Conservation (phyloP, 805 yeast genomes). For the Wickerhamomyces alni region DNA sequence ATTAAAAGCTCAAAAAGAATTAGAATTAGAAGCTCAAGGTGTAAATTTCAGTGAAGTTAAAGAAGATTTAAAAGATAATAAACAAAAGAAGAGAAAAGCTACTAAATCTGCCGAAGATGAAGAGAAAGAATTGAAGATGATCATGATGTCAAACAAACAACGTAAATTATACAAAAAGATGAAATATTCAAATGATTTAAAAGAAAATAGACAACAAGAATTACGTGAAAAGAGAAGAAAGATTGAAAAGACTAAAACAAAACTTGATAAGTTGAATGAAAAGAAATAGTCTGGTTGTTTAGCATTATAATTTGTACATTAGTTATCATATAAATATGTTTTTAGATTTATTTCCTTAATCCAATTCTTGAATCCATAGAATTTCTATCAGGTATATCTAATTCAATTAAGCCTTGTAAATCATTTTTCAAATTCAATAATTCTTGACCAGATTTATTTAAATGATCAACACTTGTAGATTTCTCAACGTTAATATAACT, state of each 20-base stretch:
- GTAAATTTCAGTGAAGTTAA: conserved; percentile 61
- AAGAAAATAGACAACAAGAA: conserved; percentile 67
- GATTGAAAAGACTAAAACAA: conserved; percentile 45
- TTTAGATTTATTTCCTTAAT: neutral
- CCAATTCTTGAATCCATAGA: conserved; percentile 71
- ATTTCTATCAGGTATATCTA: conserved; percentile 72
- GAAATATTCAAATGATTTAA: conserved; percentile 85
- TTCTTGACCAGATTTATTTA: conserved; percentile 59
- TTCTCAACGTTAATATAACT: conserved; percentile 66
- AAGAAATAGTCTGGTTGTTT: conserved; percentile 1
- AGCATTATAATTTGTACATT: neutral
- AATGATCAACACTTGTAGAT: conserved; percentile 68
- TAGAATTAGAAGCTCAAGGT: conserved; percentile 89
- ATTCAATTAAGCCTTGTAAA: conserved; percentile 58
- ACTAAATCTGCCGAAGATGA: conserved; percentile 45
- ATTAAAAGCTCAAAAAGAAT: conserved; percentile 64
- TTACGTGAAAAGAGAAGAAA: conserved; percentile 65
- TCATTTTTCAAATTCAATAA: conserved; percentile 58
- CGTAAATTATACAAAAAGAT: conserved; percentile 90
- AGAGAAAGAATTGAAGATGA: conserved; percentile 88
- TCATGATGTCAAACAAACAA: conserved; percentile 97
- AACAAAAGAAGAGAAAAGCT: conserved; percentile 28
- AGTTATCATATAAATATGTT: no score
- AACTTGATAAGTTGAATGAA: conserved; percentile 11
- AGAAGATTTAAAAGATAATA: conserved; percentile 32